Conservation (phyloP, 139 green algal genomes). For the Chlamydomonas sp. region DNA sequence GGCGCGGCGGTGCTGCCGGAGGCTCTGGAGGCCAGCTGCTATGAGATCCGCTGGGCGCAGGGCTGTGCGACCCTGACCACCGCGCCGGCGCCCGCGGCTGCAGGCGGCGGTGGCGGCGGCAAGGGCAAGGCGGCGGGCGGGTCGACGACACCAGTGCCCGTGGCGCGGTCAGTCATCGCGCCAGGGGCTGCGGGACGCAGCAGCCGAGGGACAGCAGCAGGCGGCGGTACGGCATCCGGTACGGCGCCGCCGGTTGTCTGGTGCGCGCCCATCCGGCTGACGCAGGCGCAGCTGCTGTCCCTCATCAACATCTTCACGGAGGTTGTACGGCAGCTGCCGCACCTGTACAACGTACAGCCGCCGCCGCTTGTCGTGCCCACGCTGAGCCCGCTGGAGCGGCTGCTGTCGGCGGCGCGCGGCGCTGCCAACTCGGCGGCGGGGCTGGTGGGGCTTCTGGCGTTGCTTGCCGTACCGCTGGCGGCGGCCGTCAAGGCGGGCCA, state of each 20-base stretch:
- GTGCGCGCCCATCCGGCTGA: conserved; percentile 12
- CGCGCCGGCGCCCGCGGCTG: background rate
- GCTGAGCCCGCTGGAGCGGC: conserved; percentile 8
- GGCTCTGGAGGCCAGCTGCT: conserved; percentile 3
- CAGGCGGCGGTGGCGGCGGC: no score
- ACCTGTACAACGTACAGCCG: conserved; percentile 2
- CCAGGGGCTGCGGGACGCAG: background rate
- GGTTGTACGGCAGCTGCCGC: background rate
- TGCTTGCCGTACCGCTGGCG: conserved; percentile 33
- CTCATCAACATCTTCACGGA: conserved; percentile 33
- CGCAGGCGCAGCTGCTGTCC: conserved; percentile 6
- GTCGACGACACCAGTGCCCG: background rate
- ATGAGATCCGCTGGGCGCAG: conserved; percentile 19
- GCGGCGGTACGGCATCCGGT: no score
- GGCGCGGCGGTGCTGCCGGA: background rate
- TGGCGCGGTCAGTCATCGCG: background rate
- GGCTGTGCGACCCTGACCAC: background rate
- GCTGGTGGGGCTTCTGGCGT: conserved; percentile 8
- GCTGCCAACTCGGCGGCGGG: background rate
- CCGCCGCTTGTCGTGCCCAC: conserved; percentile 18
- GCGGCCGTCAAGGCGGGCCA: conserved; percentile 17
- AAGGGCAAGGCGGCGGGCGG: background rate
- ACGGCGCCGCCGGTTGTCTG: background rate
- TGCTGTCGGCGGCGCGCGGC: background rate
- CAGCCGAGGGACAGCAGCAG: background rate